Base-by-base conservation (phyloP, 163 green algal species). In the Scenedesmus sp. region DNA sequence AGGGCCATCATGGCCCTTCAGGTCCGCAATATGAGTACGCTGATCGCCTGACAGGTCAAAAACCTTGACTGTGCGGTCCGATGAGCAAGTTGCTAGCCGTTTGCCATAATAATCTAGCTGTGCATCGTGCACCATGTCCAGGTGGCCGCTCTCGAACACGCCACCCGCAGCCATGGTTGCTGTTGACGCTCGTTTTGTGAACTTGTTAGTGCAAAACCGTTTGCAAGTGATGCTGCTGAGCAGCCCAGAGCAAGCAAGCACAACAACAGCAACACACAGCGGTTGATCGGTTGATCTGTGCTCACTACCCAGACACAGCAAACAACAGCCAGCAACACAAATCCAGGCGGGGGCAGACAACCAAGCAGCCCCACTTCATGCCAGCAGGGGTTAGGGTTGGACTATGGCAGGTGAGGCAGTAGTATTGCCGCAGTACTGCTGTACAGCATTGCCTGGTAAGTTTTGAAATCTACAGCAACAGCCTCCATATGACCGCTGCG, bases 101-200 rank as follows among this genome's bases (percentile, higher is more conserved):
- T 97, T 96, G 22, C 98, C 98, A 86, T 99, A 99, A 83, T 99
- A 99, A 80, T 99, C 98, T 16, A 99, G 95, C 94, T 99, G 96
- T 0, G 95, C 95, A 91, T 99, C 98, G 91, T 99, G 97, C 18
- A 99, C 96, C 89, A 96, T 96, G 87, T 99, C 98, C 2, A 81
- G 43, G 88, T 99, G 98, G 2, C 97, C 98, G 5, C 89, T 97
- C 40, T 99, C 98, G 89, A 99, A 98, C 24, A 92, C 44, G 18
- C 18, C 44, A 26, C 37, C 53, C 68, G 87, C 78, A 40, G 87
- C 87, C 86, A 91, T 91, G 59, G 59, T 24, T 72, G 59, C 59
- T 72, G 24, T 35, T 13, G 13, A 35, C 0, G 35, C 0, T 72
- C n/a, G n/a, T n/a, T n/a, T n/a, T n/a, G n/a, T n/a, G n/a, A n/a